These are phyloP conservation scores for Pyricularia sp. DNA, from an alignment of 2,329 filamentous ascomycete species.

Conservation along the genomic window DNA sequence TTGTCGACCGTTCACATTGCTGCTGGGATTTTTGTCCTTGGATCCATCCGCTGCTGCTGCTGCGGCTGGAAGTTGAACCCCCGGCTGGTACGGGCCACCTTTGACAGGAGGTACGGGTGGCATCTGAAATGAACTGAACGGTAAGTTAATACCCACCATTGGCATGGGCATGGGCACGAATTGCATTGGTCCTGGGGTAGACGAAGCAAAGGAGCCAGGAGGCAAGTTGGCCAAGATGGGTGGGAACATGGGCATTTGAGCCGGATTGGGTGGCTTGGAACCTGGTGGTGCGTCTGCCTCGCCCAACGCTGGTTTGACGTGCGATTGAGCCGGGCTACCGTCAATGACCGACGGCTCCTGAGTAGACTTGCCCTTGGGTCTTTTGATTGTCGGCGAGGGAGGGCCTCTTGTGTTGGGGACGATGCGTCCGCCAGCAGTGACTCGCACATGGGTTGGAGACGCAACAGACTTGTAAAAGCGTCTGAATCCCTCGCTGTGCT, in stretches of 20 bases:
- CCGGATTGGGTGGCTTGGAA: slow-evolving; percentile 6
- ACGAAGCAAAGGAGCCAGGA: slow-evolving; percentile 11
- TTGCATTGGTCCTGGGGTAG: slow-evolving; percentile 1
- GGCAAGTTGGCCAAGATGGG: slow-evolving; percentile 18
- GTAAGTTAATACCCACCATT: slow-evolving; percentile 22
- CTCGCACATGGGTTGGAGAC: slow-evolving; percentile 56
- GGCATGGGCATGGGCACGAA: slow-evolving; percentile 20
- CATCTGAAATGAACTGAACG: slow-evolving; percentile 10
- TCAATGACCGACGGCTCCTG: slow-evolving; percentile 13
- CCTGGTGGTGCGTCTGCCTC: background rate
- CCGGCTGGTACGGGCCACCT: slow-evolving; percentile 13
- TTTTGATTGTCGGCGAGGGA: slow-evolving; percentile 42
- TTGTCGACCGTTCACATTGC: slow-evolving; percentile 12
- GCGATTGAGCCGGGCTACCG: slow-evolving; percentile 10
- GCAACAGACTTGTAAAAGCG: slow-evolving; percentile 60
- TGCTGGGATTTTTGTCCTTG: slow-evolving; percentile 14
- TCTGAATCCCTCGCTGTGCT: slow-evolving; percentile 57
- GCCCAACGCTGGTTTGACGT: slow-evolving; percentile 5
- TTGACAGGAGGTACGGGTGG: slow-evolving; percentile 1
- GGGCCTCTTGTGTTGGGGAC: slow-evolving; percentile 53
- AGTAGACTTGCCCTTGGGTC: slow-evolving; percentile 29
- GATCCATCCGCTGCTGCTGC: slow-evolving; percentile 9
- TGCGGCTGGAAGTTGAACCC: background rate
- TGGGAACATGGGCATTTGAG: slow-evolving; percentile 15
- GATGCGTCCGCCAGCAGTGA: slow-evolving; percentile 58